A percentile compares a stretch with the other conserved stretches of the same genome.
phyloP scores from a whole-genome alignment of 2,329 filamentous ascomycete species.

The Pestalotiopsis sp. region DNA sequence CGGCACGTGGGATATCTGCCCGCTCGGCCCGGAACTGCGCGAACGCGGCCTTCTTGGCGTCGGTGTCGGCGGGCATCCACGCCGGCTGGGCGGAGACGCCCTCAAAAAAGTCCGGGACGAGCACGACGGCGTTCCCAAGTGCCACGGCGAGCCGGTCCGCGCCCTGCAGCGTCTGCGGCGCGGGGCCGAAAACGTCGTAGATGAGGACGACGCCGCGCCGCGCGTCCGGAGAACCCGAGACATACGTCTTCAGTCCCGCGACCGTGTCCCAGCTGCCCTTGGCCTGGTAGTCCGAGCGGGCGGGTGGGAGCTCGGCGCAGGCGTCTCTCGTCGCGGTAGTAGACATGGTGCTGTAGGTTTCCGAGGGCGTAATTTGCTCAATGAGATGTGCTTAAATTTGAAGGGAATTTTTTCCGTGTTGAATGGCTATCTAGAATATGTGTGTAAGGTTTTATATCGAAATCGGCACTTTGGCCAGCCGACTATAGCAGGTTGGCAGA shows the following conservation, averaged over 20 bases:
- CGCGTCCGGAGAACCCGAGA: slow-evolving; percentile 36
- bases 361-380: background rate
- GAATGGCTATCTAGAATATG: background rate
- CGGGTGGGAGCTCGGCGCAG: slow-evolving; percentile 39
- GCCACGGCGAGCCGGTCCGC: slow-evolving; percentile 46
- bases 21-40: slow-evolving; percentile 33
- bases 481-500: background rate
- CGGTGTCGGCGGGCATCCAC: slow-evolving; percentile 43
- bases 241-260: slow-evolving; percentile 39
- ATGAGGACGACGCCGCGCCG: slow-evolving; percentile 44
- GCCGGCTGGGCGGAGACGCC: slow-evolving; percentile 35
- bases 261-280: slow-evolving; percentile 44
- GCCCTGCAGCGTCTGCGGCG: slow-evolving; percentile 49
- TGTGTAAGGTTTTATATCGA: background rate
- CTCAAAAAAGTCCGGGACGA: slow-evolving; percentile 44
- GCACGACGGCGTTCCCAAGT: slow-evolving; percentile 36
- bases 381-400: background rate
- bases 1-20: slow-evolving; percentile 32
- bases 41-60: slow-evolving; percentile 42
- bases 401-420: background rate
- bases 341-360: background rate
- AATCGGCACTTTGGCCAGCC: background rate
- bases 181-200: slow-evolving; percentile 51
- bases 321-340: slow-evolving; percentile 23
- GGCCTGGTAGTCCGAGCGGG: slow-evolving; percentile 40